Evolutionary conservation across 345 rosid species (phyloP).

Genomic region (Hevea brasiliensis): DNA sequence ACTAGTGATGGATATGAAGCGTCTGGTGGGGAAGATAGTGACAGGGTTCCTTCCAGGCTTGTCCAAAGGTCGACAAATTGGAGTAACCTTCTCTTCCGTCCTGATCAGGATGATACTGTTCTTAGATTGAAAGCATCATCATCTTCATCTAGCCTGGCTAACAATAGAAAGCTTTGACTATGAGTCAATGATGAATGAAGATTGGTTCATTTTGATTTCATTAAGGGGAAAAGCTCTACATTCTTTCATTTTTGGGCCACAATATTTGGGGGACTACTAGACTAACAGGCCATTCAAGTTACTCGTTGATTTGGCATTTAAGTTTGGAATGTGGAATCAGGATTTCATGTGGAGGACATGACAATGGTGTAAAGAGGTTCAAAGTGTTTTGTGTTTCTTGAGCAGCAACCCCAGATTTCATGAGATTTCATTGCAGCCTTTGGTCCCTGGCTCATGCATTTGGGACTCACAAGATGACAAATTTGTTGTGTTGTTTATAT

Average conservation of each 20-base stretch:
- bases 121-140: conserved; percentile 44
- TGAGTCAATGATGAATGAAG: background rate
- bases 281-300: conserved; percentile 12
- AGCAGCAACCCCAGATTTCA: background rate
- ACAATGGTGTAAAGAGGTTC: conserved; percentile 14
- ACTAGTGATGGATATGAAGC: conserved; percentile 96
- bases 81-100: conserved; percentile 48
- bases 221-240: conserved; percentile 19
- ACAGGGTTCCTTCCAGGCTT: conserved; percentile 75
- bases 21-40: conserved; percentile 98
- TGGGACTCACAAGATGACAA: conserved; percentile 22
- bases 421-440: conserved; percentile 13
- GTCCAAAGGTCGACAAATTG: conserved; percentile 64
- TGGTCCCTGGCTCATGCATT: conserved; percentile 7
- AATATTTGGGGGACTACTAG: conserved; percentile 17
- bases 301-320: conserved; percentile 14
- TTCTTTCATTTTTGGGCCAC: conserved; percentile 50
- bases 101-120: conserved; percentile 50
- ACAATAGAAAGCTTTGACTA: conserved; percentile 44
- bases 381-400: background rate
- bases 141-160: conserved; percentile 44
- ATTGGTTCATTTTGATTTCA: conserved; percentile 19
- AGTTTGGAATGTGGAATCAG: conserved; percentile 18
- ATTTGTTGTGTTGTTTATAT: background rate
- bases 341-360: conserved; percentile 12